phyloP scores from a whole-genome alignment of 2,329 filamentous ascomycete species.

The Colletotrichum kahawae region DNA sequence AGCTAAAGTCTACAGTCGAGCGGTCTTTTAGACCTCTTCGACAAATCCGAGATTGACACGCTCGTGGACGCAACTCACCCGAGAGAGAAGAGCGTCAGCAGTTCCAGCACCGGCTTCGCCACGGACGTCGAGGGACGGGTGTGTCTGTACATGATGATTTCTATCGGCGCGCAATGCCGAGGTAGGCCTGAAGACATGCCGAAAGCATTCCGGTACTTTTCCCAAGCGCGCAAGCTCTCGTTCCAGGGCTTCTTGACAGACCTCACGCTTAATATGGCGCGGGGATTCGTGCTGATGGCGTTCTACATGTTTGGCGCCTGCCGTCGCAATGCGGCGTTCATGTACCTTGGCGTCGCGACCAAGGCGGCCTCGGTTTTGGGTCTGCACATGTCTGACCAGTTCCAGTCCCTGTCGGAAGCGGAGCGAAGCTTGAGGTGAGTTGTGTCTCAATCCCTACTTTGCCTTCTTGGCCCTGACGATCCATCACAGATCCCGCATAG shows the following conservation, averaged over 20 bases:
- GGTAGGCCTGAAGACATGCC: neutral
- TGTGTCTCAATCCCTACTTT: accelerated
- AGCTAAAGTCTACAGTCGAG: conserved; percentile 29
- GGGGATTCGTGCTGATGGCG: conserved; percentile 59
- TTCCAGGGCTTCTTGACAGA: conserved; percentile 58
- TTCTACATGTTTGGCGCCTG: conserved; percentile 66
- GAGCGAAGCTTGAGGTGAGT: conserved; percentile 27
- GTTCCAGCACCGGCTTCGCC: neutral
- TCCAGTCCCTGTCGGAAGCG: conserved; percentile 24
- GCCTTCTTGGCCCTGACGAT: accelerated
- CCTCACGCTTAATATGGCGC: conserved; percentile 57
- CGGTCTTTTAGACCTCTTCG: conserved; percentile 38
- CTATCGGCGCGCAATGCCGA: conserved; percentile 56
- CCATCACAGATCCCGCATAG: conserved; percentile 27
- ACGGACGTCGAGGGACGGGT: neutral
- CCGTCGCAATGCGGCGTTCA: conserved; percentile 64
- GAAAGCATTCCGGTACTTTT: conserved; percentile 44
- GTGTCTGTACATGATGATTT: conserved; percentile 47
- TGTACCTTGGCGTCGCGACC: conserved; percentile 66
- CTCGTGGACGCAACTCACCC: neutral
- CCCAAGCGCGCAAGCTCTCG: conserved; percentile 49
- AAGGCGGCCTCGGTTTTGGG: conserved; percentile 63
- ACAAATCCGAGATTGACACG: neutral
- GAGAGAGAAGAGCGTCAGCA: neutral
- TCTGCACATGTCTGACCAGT: conserved; percentile 47